phyloP scores from a whole-genome alignment of 2,329 filamentous ascomycete species.

The Ceratocystiopsis brevicomis region DNA sequence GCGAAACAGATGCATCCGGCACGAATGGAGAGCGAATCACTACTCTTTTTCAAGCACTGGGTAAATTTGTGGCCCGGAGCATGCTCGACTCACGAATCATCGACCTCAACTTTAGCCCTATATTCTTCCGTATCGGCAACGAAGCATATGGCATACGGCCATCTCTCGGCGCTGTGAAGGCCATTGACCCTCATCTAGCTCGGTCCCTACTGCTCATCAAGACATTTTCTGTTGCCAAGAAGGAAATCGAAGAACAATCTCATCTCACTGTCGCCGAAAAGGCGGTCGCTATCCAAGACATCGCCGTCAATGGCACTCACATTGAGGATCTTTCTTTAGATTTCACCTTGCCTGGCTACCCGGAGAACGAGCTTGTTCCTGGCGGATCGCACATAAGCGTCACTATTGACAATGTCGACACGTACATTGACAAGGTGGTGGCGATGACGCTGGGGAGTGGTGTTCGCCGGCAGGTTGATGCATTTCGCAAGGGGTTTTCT shows the following conservation, averaged over 20 bases:
- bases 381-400: conserved; percentile 58
- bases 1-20: conserved; percentile 50
- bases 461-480: conserved; percentile 73
- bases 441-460: conserved; percentile 82
- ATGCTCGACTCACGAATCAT: conserved; percentile 98
- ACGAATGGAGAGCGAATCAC: conserved; percentile 77
- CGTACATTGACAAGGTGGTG: conserved; percentile 75
- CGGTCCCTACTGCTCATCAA: conserved; percentile 74
- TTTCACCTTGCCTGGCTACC: conserved; percentile 86
- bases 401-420: conserved; percentile 77
- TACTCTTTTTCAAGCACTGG: conserved; percentile 78
- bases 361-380: conserved; percentile 62
- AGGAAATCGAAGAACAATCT: conserved; percentile 53
- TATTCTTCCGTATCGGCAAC: conserved; percentile 88
- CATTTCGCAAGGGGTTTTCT: conserved; percentile 80
- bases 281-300: conserved; percentile 44
- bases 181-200: conserved; percentile 72
- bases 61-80: conserved; percentile 91
- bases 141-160: conserved; percentile 48
- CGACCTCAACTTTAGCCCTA: conserved; percentile 90
- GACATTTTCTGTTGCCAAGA: conserved; percentile 69
- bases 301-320: conserved; percentile 54
- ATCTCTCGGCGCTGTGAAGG: conserved; percentile 74
- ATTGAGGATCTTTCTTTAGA: conserved; percentile 83
- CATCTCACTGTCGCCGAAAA: conserved; percentile 51